Conservation (phyloP, 352 stramenopile species). For the Globisporangium irregulare region DNA sequence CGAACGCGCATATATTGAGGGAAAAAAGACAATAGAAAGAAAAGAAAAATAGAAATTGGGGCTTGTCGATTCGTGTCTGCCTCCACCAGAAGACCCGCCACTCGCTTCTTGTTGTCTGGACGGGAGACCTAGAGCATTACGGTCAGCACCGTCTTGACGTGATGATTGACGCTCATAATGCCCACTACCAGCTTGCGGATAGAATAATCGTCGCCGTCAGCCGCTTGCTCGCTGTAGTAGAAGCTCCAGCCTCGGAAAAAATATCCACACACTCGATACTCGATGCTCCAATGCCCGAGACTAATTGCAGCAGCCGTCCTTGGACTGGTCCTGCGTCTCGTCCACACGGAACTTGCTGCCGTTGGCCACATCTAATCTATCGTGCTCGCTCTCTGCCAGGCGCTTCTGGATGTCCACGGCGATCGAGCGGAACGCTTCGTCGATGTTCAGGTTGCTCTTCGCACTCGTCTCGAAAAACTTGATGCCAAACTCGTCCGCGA, state of each 20-base stretch:
- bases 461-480: constrained; percentile 94
- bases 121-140: neutral
- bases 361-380: constrained; percentile 88
- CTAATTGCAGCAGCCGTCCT: constrained; percentile 79
- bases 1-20: neutral
- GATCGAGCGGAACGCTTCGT: constrained; percentile 86
- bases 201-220: neutral
- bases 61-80: neutral
- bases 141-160: neutral
- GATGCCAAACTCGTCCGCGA: constrained; percentile 93
- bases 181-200: neutral
- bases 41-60: neutral
- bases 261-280: neutral
- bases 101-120: neutral
- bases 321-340: constrained; percentile 70
- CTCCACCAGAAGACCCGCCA: neutral
- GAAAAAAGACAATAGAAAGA: neutral
- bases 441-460: constrained; percentile 93
- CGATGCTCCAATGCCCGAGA: neutral
- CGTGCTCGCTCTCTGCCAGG: constrained; percentile 81
- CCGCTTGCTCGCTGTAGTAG: neutral
- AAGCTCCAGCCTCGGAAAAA: neutral
- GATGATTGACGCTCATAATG: neutral
- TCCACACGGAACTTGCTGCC: constrained; percentile 84
- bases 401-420: constrained; percentile 89